Evolutionary conservation across 2,329 filamentous ascomycete genomes (phyloP), one percentile per base, ranked within the genome.

Genomic region (Biscogniauxia sp.): DNA sequence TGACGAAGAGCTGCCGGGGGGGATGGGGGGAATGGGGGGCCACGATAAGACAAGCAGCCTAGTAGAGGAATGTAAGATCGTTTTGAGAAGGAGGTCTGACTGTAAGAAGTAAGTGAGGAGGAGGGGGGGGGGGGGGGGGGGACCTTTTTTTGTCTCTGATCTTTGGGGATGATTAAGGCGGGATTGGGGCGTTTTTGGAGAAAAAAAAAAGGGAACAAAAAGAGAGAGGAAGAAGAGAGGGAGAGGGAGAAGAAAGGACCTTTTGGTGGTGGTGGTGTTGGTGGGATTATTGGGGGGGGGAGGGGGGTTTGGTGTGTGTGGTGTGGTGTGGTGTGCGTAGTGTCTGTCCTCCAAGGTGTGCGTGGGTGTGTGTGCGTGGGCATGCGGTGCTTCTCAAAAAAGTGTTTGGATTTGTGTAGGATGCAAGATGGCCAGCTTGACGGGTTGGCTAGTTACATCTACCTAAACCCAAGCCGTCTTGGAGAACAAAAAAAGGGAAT

Each of bases 11-110:
- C 55, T 61, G 58, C 51, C 55, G 49, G 61, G 41, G 51, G 60
- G 54, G 54, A 53, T 59, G 58, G 51, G 50, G 54, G 60, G 59
- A 51, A 64, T 50, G 20, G 58, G 61, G 52, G 53, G 63, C 62
- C 60, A 64, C 68, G 68, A 69, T 69, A 68, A 69, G 65, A 68
- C 62, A 68, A 62, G 65, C 62, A 60, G 64, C 56, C 63, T 60
- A 58, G 63, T 63, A 67, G 69, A 68, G 67, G 64, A 59, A 55
- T 57, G 66, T 45, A 62, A 20, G 49, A 51, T 62, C 59, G 55
- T 25, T 59, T 62, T 50, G 51, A 52, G 50, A 51, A 57, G 49
- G 28, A 50, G 32, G 45, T 51, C 25, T 23, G 28, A 32, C 57
- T 41, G 37, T 53, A 9, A 49, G 54, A 55, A 6, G 55, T 54